Base-by-base conservation (phyloP, 306 rosid genomes). In the Inga leiocalycina region DNA sequence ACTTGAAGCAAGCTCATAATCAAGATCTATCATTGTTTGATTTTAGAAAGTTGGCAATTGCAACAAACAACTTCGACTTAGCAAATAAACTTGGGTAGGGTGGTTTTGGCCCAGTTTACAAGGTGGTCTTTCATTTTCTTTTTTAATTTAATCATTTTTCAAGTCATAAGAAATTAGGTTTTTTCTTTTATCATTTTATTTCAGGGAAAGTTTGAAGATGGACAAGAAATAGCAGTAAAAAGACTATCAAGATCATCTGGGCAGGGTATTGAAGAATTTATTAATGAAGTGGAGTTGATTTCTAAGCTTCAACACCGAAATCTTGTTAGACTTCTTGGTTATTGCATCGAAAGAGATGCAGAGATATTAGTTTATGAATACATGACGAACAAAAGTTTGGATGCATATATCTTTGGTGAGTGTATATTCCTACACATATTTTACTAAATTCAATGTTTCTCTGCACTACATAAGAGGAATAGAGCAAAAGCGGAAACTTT, bases 191-290 rank as follows among this genome's bases (percentile, higher is more conserved):
- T 2, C 3, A 32, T 32, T 32, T 32, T 32, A 3, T 32, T 32
- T 32, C 3, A 79, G 81, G 87, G 81, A 4, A 32, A n/a, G 3
- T 22, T 84, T 17, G 5, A 5, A n/a, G 51, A 75, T 54, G 84
- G 77, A 16, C 67, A 79, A 7, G 73, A 74, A 49, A 64, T 78
- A 46, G 83, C 83, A 3, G 43, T 79, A 0, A 83, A 73, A 57
- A 83, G 82, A 44, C 79, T 83, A 35, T 78, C 79, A 17, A 71
- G n/a, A 72, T 48, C 57, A 6, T 83, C 83, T 5, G 17, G 57
- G 3, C 86, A 83, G 44, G 86, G 86, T 41, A 3, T 45, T 1
- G 61, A 78, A 78, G 86, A 83, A 49, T 83, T 83, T 19, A 54
- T 54, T 5, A 54, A 54, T 54, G 61, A 54, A 19, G 61, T 54